Evolutionary conservation across 2,329 filamentous ascomycete species (phyloP).

Genomic region (Xylariaceae sp.): DNA sequence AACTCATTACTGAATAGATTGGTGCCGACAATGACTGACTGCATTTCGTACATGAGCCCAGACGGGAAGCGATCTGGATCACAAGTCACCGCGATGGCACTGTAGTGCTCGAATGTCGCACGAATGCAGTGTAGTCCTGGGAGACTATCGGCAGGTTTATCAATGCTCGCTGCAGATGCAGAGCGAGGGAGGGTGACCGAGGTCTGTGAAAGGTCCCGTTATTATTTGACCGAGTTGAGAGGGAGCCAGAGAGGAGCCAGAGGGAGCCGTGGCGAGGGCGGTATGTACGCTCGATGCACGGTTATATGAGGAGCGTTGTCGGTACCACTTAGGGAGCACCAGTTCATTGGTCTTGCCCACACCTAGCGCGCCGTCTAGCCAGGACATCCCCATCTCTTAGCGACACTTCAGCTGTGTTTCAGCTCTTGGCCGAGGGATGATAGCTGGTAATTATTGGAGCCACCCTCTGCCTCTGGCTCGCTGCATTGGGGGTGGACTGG

Average conservation of each 20-base stretch:
- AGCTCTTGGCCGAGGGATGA: not conserved
- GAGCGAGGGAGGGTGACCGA: not conserved
- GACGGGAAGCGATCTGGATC: no score
- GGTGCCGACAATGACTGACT: no score
- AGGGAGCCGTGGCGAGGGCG: not conserved
- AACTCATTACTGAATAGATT: no score
- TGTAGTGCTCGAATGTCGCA: no score
- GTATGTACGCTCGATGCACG: not conserved
- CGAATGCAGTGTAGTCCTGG: not conserved
- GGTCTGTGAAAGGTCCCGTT: not conserved
- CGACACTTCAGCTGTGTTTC: not conserved
- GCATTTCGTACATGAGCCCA: no score
- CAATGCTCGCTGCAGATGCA: not conserved
- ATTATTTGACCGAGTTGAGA: not conserved
- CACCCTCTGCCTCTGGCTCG: not conserved
- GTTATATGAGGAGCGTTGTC: no score
- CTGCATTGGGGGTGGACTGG: not conserved
- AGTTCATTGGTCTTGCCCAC: not conserved
- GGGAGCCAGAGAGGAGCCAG: no score
- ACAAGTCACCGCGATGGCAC: no score
- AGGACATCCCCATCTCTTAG: not conserved
- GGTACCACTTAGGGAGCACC: not conserved
- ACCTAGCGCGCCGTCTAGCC: no score
- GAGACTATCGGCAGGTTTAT: not conserved
- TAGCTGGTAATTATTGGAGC: not conserved